A percentile compares a stretch with the other conserved stretches of the same genome.
phyloP scores from a whole-genome alignment of 2,329 filamentous ascomycete genomes.

The Grosmannia penicillata region DNA sequence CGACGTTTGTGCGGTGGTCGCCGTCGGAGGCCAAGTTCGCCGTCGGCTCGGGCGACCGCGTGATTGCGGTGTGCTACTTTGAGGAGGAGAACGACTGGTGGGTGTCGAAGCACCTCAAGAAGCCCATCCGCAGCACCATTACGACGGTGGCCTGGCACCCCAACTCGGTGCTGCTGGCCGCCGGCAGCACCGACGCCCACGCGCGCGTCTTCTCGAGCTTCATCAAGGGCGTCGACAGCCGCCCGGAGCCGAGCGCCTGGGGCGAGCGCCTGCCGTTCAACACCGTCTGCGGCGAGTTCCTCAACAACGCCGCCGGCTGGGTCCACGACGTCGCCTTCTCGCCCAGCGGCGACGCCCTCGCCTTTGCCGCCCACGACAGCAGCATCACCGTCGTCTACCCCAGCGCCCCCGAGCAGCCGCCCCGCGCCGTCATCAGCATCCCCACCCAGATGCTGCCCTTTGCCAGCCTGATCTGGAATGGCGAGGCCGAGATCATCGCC shows the following conservation, averaged over 20 bases:
- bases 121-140: constrained; percentile 94
- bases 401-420: constrained; percentile 76
- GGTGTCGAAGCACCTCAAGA: constrained; percentile 99
- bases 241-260: constrained; percentile 80
- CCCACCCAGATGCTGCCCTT: constrained; percentile 85
- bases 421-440: constrained; percentile 77
- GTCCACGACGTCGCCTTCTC: constrained; percentile 89
- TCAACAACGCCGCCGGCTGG: constrained; percentile 96
- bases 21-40: constrained; percentile 96
- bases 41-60: constrained; percentile 85
- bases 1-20: constrained; percentile 94
- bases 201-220: constrained; percentile 90
- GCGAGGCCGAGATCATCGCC: constrained; percentile 84
- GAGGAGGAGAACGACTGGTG: constrained; percentile 99
- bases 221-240: constrained; percentile 83
- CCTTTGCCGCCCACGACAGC: constrained; percentile 90
- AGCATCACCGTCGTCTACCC: constrained; percentile 96
- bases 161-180: constrained; percentile 87
- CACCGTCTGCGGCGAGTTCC: constrained; percentile 89
- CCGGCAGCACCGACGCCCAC: constrained; percentile 94
- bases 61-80: constrained; percentile 96
- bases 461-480: constrained; percentile 82
- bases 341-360: constrained; percentile 80
- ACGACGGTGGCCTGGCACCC: constrained; percentile 94
- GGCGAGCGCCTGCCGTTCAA: constrained; percentile 94